These are phyloP conservation scores for Stachybotrys echinatus DNA, from an alignment of 2,329 filamentous ascomycete genomes.

Conservation along the genomic window DNA sequence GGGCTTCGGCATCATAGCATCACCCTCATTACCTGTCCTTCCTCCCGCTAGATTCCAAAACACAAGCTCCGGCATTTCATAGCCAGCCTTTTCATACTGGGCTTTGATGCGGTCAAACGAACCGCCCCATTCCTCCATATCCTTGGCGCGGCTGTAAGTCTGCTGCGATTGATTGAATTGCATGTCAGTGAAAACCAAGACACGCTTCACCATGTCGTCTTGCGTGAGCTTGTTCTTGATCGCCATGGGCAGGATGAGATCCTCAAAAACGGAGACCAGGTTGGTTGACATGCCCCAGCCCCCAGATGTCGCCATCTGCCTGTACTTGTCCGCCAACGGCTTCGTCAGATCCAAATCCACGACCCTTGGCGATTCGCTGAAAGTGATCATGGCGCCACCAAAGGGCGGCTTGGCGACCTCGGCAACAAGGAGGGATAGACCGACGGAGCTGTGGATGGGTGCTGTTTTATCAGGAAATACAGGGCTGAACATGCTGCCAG, in stretches of 20 bases:
- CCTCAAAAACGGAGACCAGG: conserved; percentile 48
- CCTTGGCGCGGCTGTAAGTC: too few species aligned
- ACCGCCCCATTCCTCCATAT: conserved; percentile 27
- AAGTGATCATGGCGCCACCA: conserved; percentile 50
- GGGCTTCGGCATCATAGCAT: conserved; percentile 39
- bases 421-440: conserved; percentile 50
- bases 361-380: conserved; percentile 35
- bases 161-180: conserved; percentile 50
- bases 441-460: conserved; percentile 49
- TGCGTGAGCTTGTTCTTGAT: conserved; percentile 40
- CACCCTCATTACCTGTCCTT: conserved; percentile 17
- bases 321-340: conserved; percentile 36
- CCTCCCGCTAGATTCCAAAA: conserved; percentile 55
- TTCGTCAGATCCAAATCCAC: conserved; percentile 30
- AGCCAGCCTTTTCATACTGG: conserved; percentile 41
- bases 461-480: conserved; percentile 37
- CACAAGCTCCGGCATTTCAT: conserved; percentile 53
- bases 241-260: conserved; percentile 50
- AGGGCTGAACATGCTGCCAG: conserved; percentile 42
- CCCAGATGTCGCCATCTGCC: conserved; percentile 16
- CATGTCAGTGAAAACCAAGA: conserved; percentile 60
- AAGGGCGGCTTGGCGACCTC: conserved; percentile 49
- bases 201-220: conserved; percentile 55
- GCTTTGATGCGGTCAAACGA: conserved; percentile 45
- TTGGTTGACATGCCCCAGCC: conserved; percentile 42